Evolutionary conservation across 163 green algal species (phyloP).

Genomic region (Chloromonas sp.): DNA sequence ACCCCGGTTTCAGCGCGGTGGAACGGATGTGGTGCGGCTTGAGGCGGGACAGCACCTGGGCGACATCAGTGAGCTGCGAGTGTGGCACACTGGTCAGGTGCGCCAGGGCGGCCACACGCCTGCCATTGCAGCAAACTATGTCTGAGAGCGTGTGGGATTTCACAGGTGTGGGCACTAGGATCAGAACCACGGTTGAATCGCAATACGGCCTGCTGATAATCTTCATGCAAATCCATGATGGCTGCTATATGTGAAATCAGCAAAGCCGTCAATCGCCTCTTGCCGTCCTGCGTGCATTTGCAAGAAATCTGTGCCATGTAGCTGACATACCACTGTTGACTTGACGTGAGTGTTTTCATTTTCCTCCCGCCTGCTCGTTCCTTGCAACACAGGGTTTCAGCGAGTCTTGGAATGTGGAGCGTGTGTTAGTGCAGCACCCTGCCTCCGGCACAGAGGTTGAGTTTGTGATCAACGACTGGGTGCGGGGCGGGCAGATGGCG

Average conservation of each 20-base stretch:
- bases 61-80: conserved; percentile 17
- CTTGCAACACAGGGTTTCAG: conserved; percentile 17
- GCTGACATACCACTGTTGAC: no score
- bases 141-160: neutral
- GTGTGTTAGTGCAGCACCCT: conserved; percentile 13
- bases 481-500: conserved; percentile 19
- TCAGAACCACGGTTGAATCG: no score
- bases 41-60: conserved; percentile 17
- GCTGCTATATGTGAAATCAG: no score
- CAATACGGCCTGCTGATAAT: no score
- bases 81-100: conserved; percentile 18
- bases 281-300: no score
- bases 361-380: neutral
- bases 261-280: no score
- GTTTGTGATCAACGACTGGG: conserved; percentile 28
- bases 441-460: conserved; percentile 15
- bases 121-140: neutral
- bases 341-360: neutral
- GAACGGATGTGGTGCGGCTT: conserved; percentile 18
- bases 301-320: no score
- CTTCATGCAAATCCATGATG: no score
- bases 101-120: neutral
- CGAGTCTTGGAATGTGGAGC: conserved; percentile 26
- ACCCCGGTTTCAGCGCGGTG: conserved; percentile 4
- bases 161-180: no score